Evolutionary conservation across 176 grass and related monocot species (phyloP).

Genomic region (Oryza longistaminata): DNA sequence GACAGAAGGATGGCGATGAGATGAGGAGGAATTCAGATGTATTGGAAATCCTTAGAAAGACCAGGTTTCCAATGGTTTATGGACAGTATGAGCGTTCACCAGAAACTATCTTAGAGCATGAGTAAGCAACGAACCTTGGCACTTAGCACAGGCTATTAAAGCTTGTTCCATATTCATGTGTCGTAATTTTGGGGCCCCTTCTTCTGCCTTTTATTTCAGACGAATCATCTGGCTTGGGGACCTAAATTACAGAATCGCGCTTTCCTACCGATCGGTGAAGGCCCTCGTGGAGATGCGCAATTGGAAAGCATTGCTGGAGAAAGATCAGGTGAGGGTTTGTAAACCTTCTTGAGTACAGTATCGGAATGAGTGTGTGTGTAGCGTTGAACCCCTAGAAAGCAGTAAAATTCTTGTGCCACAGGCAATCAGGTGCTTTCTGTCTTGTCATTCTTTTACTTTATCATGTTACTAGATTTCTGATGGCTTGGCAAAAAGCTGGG

Average conservation of each 20-base stretch:
- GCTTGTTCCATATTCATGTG: slow-evolving; percentile 26
- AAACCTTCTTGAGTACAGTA: slow-evolving; percentile 33
- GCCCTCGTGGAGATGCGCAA: slow-evolving; percentile 98
- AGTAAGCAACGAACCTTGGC: slow-evolving; percentile 58
- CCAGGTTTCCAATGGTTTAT: slow-evolving; percentile 80
- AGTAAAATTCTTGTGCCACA: slow-evolving; percentile 44
- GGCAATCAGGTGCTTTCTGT: slow-evolving; percentile 47
- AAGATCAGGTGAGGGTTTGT: slow-evolving; percentile 82
- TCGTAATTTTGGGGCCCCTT: slow-evolving; percentile 32
- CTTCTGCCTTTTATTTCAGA: slow-evolving; percentile 49
- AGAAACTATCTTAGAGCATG: slow-evolving; percentile 89
- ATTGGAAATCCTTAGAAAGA: slow-evolving; percentile 89
- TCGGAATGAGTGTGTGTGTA: slow-evolving; percentile 14
- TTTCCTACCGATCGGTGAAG: slow-evolving; percentile 94
- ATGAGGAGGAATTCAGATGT: slow-evolving; percentile 84
- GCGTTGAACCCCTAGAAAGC: slow-evolving; percentile 48
- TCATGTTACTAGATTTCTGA: slow-evolving; percentile 38
- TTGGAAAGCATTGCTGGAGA: slow-evolving; percentile 97
- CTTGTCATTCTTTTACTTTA: slow-evolving; percentile 54
- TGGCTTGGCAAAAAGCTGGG: slow-evolving; percentile 36
- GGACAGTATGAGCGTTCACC: slow-evolving; percentile 82
- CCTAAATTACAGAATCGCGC: slow-evolving; percentile 96
- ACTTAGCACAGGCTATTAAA: slow-evolving; percentile 9
- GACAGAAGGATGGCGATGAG: slow-evolving; percentile 97
- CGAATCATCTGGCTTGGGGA: slow-evolving; percentile 97